Percentiles rank a stretch among this genome's conserved stretches.
Evolutionary conservation across 768 basidiomycete species (phyloP).

Genomic region (Leccinum uliginosum): DNA sequence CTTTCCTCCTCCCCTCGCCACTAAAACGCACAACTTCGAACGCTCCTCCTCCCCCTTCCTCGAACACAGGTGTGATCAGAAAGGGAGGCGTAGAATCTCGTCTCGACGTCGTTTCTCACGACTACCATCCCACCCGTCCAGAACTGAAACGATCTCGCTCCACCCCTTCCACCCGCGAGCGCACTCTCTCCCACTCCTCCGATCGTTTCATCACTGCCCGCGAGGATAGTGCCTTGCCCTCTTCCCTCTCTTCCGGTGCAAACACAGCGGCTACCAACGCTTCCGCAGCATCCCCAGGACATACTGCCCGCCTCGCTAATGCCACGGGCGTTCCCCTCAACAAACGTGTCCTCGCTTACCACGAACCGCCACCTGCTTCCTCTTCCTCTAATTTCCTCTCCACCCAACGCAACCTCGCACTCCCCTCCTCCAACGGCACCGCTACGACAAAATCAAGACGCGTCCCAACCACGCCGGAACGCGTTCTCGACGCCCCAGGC

Average conservation of each 20-base stretch:
- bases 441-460: slow-evolving; percentile 70
- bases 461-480: slow-evolving; percentile 82
- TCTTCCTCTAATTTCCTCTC: slow-evolving; percentile 72
- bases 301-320: slow-evolving; percentile 71
- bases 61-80: slow-evolving; percentile 70
- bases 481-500: slow-evolving; percentile 94
- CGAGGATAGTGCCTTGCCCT: slow-evolving; percentile 51
- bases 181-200: slow-evolving; percentile 34
- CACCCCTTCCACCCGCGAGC: slow-evolving; percentile 53
- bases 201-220: slow-evolving; percentile 73
- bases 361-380: slow-evolving; percentile 78
- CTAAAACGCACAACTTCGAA: slow-evolving; percentile 54
- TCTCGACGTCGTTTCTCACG: slow-evolving; percentile 70
- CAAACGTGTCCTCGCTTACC: slow-evolving; percentile 82
- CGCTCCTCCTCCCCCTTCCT: slow-evolving; percentile 47
- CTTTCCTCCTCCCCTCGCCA: slow-evolving; percentile 62
- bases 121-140: slow-evolving; percentile 63
- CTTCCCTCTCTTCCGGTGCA: slow-evolving; percentile 61
- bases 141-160: slow-evolving; percentile 72
- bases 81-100: slow-evolving; percentile 76
- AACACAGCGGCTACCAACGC: slow-evolving; percentile 31
- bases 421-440: slow-evolving; percentile 61
- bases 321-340: slow-evolving; percentile 75
- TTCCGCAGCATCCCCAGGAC: slow-evolving; percentile 61
- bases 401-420: slow-evolving; percentile 71